Evolutionary conservation across 345 rosid species (phyloP).

Genomic region (Conringia planisiliqua): DNA sequence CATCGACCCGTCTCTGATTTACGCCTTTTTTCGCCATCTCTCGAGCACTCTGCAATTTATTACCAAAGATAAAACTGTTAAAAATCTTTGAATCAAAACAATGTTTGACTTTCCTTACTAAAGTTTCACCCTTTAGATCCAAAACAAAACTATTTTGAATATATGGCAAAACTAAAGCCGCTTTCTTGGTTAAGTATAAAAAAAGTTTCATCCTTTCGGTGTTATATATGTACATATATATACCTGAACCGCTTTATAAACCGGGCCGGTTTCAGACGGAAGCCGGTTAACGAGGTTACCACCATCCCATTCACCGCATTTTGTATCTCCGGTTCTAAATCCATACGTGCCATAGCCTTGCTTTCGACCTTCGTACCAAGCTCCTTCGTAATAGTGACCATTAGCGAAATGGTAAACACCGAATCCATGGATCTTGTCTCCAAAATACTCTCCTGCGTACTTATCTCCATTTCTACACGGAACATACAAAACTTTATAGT

Average conservation of each 20-base stretch:
- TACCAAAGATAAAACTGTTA: neutral
- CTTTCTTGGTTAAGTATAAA: too few species aligned
- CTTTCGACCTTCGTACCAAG: constrained; percentile 94
- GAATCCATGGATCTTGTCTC: constrained; percentile 91
- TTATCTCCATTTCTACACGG: constrained; percentile 81
- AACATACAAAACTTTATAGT: neutral
- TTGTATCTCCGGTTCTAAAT: constrained; percentile 62
- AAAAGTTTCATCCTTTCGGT: neutral
- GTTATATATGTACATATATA: constrained; percentile 24
- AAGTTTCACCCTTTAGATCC: neutral
- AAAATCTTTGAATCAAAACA: neutral
- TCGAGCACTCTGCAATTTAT: constrained; percentile 59
- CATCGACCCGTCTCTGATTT: constrained; percentile 56
- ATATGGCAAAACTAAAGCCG: neutral
- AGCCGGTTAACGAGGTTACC: constrained; percentile 54
- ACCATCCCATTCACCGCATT: constrained; percentile 76
- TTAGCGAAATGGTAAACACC: constrained; percentile 86
- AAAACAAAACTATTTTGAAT: neutral
- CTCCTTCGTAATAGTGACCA: constrained; percentile 91
- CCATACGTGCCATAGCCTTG: constrained; percentile 89
- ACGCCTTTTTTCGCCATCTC: constrained; percentile 58
- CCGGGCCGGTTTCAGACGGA: constrained; percentile 42
- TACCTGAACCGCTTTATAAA: constrained; percentile 63
- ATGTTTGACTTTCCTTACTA: neutral
- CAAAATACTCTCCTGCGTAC: constrained; percentile 89